Base-by-base conservation (phyloP, 2,329 filamentous ascomycete genomes). In the Phaeophleospora eucalypticola region DNA sequence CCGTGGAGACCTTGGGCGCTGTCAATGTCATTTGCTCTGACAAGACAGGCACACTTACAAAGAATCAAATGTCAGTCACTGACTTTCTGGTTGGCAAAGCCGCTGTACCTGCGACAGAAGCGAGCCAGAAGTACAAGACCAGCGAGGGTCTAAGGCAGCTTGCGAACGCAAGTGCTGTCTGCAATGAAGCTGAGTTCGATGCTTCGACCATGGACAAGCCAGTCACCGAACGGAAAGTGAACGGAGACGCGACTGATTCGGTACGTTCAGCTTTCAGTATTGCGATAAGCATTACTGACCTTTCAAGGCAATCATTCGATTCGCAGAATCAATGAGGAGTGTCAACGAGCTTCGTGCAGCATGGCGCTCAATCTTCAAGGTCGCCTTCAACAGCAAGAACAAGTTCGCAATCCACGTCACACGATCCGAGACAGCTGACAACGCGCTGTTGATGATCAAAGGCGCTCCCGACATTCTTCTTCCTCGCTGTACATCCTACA, bases 301-400 rank as follows among this genome's bases (percentile, higher is more conserved):
- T n/a, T n/a, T n/a, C n/a, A n/a, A n/a, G n/a, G 86, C 86, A 15
- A 77, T 89, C 24, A 72, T 90, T 4, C 77, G 85, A 44, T 84
- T 90, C 46, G 81, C 84, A 0, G 84, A 89, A 63, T 70, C 71
- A 2, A 71, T 89, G 38, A 78, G 78, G 0, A 70, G 79, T 0
- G 80, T 87, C 0, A 66, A 74, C 0, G 76, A 84, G 41, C 68
- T 85, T 4, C 77, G 82, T 6, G 71, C 74, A 12, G 72, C 76
- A 52, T 89, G 84, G 83, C 76, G 77, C 42, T 82, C 78, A 43
- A 75, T 78, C 2, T 89, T 82, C 56, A 81, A 85, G 44, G 71
- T 87, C 20, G 79, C 83, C 0, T 90, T 90, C 65, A 89, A 89
- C 69, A 87, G 83, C 68, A 64, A 87, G 71, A 89, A 89, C 69